A percentile compares a stretch with the other conserved stretches of the same genome.
Conservation (phyloP, 305 asterid genomes). For the Fraxinus angustifolia region DNA sequence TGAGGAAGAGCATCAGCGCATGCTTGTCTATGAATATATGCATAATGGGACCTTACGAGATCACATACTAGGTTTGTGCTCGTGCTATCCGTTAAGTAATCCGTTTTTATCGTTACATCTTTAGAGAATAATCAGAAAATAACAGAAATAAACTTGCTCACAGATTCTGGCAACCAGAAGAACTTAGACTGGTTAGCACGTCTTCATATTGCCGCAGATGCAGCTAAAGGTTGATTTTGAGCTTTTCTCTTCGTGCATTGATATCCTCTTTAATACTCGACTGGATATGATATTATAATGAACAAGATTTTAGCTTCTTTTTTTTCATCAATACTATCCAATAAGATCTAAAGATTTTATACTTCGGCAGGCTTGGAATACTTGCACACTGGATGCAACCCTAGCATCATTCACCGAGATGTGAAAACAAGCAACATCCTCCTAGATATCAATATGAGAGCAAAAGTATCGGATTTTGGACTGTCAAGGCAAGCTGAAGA, state of each 20-base stretch:
- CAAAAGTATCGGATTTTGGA: constrained; percentile 96
- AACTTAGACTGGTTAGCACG: constrained; percentile 84
- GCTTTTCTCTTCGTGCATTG: neutral
- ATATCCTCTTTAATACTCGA: neutral
- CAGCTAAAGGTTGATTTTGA: constrained; percentile 72
- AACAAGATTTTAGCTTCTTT: neutral
- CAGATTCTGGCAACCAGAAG: constrained; percentile 57
- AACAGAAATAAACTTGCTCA: constrained; percentile 19
- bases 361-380: constrained; percentile 73
- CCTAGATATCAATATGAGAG: constrained; percentile 85
- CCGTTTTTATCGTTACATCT: neutral
- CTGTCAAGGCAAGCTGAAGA: constrained; percentile 98
- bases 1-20: constrained; percentile 82
- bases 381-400: constrained; percentile 96
- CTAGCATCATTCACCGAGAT: constrained; percentile 89
- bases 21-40: constrained; percentile 97
- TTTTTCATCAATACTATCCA: neutral
- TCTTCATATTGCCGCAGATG: constrained; percentile 83
- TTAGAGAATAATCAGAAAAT: neutral
- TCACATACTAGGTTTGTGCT: constrained; percentile 59
- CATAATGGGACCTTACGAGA: constrained; percentile 94
- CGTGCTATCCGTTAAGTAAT: neutral
- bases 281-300: neutral
- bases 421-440: constrained; percentile 93
- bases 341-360: neutral